These are phyloP conservation scores for Aspergillus sparsus DNA, from an alignment of 495 filamentous ascomycete genomes.

Conservation along the genomic window DNA sequence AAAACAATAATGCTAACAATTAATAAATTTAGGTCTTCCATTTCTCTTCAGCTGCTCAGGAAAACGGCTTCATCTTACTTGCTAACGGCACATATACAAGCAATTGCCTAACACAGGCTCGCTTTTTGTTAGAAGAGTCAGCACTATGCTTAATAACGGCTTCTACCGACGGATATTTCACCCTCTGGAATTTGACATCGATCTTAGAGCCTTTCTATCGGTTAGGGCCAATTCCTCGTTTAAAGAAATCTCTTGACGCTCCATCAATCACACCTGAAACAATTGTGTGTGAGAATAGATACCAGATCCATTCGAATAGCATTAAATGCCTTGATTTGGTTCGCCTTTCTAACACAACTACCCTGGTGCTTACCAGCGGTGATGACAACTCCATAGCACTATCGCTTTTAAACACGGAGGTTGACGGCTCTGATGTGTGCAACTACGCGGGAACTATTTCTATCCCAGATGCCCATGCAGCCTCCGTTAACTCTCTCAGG, in stretches of 20 bases:
- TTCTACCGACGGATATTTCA: constrained; percentile 63
- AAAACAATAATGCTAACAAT: neutral
- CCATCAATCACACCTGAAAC: constrained; percentile 22
- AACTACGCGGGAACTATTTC: constrained; percentile 49
- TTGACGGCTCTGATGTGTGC: constrained; percentile 13
- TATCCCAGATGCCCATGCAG: constrained; percentile 74
- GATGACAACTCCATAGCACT: constrained; percentile 80
- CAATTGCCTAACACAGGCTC: constrained; percentile 74
- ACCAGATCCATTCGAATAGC: constrained; percentile 71
- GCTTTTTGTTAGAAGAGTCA: constrained; percentile 44
- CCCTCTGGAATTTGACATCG: constrained; percentile 51
- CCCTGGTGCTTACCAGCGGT: constrained; percentile 70
- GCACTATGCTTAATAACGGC: constrained; percentile 53
- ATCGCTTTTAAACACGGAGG: constrained; percentile 41
- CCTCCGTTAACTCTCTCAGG: constrained; percentile 70
- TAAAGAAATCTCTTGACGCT: constrained; percentile 25
- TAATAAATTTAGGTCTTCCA: constrained; percentile 51
- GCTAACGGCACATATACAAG: constrained; percentile 67
- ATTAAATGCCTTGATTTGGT: constrained; percentile 59
- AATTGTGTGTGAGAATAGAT: constrained; percentile 37
- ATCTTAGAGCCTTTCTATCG: constrained; percentile 36
- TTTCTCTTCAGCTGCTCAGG: constrained; percentile 46
- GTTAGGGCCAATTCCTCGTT: constrained; percentile 24
- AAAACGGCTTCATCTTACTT: constrained; percentile 54
- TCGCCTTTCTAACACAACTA: constrained; percentile 29